These are phyloP conservation scores for Myxozyma geophila DNA, from an alignment of 805 yeast species.

Conservation along the genomic window DNA sequence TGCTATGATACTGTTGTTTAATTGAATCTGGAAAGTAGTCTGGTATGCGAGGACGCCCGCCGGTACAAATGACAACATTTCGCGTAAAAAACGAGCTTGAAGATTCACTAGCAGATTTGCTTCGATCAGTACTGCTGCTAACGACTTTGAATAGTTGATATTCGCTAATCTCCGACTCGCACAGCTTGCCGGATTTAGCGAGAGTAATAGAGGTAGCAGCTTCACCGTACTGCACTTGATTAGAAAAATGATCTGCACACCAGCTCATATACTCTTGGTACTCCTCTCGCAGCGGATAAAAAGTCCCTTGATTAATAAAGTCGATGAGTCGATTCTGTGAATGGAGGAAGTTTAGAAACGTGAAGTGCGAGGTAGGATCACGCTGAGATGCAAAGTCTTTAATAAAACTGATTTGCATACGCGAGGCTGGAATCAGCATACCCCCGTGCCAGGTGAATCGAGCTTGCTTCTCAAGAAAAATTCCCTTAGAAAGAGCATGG, in stretches of 20 bases:
- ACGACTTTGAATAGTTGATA: not conserved
- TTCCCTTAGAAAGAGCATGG: slow-evolving; percentile 8
- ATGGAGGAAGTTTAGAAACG: slow-evolving; percentile 39
- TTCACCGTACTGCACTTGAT: slow-evolving; percentile 34
- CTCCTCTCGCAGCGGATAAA: slow-evolving; percentile 40
- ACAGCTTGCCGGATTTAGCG: not conserved
- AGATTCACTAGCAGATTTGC: not conserved
- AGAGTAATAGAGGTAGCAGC: slow-evolving; percentile 15
- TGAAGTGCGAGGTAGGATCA: slow-evolving; percentile 39
- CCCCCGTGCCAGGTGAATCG: slow-evolving; percentile 40
- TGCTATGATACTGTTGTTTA: not conserved
- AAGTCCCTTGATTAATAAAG: slow-evolving; percentile 37
- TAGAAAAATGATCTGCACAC: slow-evolving; percentile 38
- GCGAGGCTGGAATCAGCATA: slow-evolving; percentile 40
- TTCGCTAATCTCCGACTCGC: not conserved
- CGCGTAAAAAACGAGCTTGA: slow-evolving; percentile 9
- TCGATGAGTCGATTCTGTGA: slow-evolving; percentile 32
- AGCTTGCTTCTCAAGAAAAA: slow-evolving; percentile 36
- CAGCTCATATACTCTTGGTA: slow-evolving; percentile 40
- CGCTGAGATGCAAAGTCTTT: slow-evolving; percentile 41
- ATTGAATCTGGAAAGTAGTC: slow-evolving; percentile 18
- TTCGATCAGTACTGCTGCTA: not conserved
- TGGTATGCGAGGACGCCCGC: slow-evolving; percentile 37
- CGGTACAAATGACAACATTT: slow-evolving; percentile 37
- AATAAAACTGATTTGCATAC: slow-evolving; percentile 40